phyloP scores from a whole-genome alignment of 148 eudicot species.

The Diospyros kaki region DNA sequence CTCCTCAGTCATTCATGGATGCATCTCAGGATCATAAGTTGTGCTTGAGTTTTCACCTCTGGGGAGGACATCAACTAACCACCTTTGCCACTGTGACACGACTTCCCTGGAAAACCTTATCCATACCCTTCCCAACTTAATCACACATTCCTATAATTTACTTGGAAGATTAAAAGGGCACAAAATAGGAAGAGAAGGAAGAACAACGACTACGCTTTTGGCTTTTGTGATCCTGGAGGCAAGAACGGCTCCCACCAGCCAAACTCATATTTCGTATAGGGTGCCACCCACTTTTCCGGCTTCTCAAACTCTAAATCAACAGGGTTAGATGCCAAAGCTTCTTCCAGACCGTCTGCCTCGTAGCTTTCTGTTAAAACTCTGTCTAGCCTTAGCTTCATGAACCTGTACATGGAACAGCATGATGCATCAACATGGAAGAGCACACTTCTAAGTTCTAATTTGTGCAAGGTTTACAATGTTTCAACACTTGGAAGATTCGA shows the following conservation, averaged over 20 bases:
- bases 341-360: slow-evolving; percentile 82
- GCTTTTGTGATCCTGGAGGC: slow-evolving; percentile 51
- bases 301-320: slow-evolving; percentile 65
- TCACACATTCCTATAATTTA: neutral
- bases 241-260: slow-evolving; percentile 96
- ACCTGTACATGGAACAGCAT: slow-evolving; percentile 41
- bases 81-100: neutral
- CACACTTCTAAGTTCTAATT: too few relatives aligned
- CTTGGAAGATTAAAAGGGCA: neutral
- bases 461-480: too few relatives aligned
- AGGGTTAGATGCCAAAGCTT: slow-evolving; percentile 83
- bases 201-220: slow-evolving; percentile 26
- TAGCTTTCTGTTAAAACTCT: slow-evolving; percentile 72
- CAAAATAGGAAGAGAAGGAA: neutral
- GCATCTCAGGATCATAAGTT: neutral
- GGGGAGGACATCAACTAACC: neutral
- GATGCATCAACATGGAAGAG: neutral
- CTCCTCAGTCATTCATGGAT: neutral
- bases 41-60: neutral
- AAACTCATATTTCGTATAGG: slow-evolving; percentile 75
- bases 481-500: too few relatives aligned
- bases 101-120: slow-evolving; percentile 4
- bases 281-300: slow-evolving; percentile 93
- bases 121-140: neutral
- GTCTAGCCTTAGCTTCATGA: slow-evolving; percentile 87